Percentiles rank a stretch among this genome's conserved stretches.
Evolutionary conservation across 331 rosid species (phyloP).

Genomic region (Phaseolus coccineus): DNA sequence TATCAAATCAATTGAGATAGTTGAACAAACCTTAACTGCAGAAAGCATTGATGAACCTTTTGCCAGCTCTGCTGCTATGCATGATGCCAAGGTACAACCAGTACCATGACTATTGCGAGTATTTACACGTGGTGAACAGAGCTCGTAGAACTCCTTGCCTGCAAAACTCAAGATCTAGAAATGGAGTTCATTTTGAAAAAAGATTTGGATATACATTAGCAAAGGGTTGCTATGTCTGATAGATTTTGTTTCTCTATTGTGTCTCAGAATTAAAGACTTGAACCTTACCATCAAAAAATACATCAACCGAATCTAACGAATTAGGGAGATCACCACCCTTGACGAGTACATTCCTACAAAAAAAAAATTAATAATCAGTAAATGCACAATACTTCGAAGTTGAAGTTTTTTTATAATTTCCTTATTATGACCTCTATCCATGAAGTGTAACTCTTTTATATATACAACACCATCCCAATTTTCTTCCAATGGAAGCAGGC

Average conservation of each 20-base stretch:
- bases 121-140: slow-evolving; percentile 64
- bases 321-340: slow-evolving; percentile 96
- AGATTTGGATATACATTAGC: slow-evolving; percentile 32
- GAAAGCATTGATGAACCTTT: slow-evolving; percentile 85
- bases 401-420: neutral
- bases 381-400: slow-evolving; percentile 25
- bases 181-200: slow-evolving; percentile 42
- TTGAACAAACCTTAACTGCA: slow-evolving; percentile 72
- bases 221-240: neutral
- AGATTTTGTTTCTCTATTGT: slow-evolving; percentile 26
- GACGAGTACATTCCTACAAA: slow-evolving; percentile 84
- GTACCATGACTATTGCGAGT: slow-evolving; percentile 91
- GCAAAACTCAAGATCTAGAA: slow-evolving; percentile 49
- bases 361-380: slow-evolving; percentile 31
- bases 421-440: slow-evolving; percentile 28
- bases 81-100: slow-evolving; percentile 95
- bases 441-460: neutral
- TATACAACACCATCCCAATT: slow-evolving; percentile 24
- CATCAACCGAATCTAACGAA: slow-evolving; percentile 82
- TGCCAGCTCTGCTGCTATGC: slow-evolving; percentile 95
- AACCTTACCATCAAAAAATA: slow-evolving; percentile 81
- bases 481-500: slow-evolving; percentile 4
- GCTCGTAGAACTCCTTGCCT: slow-evolving; percentile 78
- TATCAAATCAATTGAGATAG: slow-evolving; percentile 35
- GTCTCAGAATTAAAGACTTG: slow-evolving; percentile 30